Evolutionary conservation across 345 rosid species (phyloP).

Genomic region (Brassica carinata): DNA sequence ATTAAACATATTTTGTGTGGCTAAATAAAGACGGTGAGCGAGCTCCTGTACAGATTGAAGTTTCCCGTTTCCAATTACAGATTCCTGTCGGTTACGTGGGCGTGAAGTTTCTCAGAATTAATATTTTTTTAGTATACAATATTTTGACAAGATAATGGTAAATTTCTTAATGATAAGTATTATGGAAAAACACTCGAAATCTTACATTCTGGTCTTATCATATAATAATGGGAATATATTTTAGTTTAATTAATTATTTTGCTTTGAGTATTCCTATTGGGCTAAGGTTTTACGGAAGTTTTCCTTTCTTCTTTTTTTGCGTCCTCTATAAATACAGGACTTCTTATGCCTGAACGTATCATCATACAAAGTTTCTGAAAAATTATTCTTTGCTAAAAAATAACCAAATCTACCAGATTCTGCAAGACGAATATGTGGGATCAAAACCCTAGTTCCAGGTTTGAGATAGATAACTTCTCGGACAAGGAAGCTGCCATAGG

Average conservation of each 20-base stretch:
- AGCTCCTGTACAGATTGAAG: not conserved
- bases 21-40: not conserved
- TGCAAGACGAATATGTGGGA: not conserved
- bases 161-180: not conserved
- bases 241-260: too few species aligned
- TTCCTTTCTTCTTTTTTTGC: not conserved
- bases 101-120: too few species aligned
- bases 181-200: not conserved
- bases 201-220: not conserved
- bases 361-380: not conserved
- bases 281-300: not conserved
- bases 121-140: not conserved
- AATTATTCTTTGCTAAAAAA: not conserved
- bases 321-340: not conserved
- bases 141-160: not conserved
- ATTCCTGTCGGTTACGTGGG: too few species aligned
- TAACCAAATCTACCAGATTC: not conserved
- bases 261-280: not conserved
- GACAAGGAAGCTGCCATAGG: not conserved
- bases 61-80: not conserved
- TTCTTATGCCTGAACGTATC: not conserved
- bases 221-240: not conserved
- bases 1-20: too few species aligned
- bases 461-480: conserved; percentile 22
- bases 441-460: not conserved